Evolutionary conservation across 2,329 filamentous ascomycete species (phyloP).

Genomic region (Dothideomycetes sp.): DNA sequence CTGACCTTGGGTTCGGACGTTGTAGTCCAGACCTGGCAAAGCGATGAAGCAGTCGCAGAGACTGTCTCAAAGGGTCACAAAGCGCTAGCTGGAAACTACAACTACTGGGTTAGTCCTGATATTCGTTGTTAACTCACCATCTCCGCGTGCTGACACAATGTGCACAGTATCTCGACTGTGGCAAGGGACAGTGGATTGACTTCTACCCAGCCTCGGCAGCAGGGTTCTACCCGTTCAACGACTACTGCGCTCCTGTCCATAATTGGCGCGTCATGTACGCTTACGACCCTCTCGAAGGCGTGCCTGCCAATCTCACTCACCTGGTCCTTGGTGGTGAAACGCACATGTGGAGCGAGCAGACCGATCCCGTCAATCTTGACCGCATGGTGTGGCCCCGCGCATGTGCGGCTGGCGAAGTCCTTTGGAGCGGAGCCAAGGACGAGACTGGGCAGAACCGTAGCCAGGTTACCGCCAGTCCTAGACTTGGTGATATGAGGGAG

Average conservation of each 20-base stretch:
- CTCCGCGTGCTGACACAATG: neutral
- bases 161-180: slow-evolving; percentile 67
- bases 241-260: slow-evolving; percentile 74
- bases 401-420: slow-evolving; percentile 62
- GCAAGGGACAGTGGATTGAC: slow-evolving; percentile 68
- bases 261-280: slow-evolving; percentile 74
- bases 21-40: slow-evolving; percentile 70
- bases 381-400: slow-evolving; percentile 67
- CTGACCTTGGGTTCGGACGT: slow-evolving; percentile 59
- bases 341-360: slow-evolving; percentile 70
- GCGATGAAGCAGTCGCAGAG: slow-evolving; percentile 47
- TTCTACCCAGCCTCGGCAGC: slow-evolving; percentile 46
- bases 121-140: neutral
- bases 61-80: slow-evolving; percentile 55
- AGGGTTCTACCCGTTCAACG: slow-evolving; percentile 56
- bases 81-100: slow-evolving; percentile 64
- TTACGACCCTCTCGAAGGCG: slow-evolving; percentile 59
- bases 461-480: slow-evolving; percentile 56
- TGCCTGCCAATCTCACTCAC: slow-evolving; percentile 50
- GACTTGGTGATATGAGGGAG: slow-evolving; percentile 67
- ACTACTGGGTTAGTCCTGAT: slow-evolving; percentile 56
- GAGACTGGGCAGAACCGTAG: slow-evolving; percentile 56
- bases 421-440: slow-evolving; percentile 67
- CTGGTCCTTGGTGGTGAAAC: slow-evolving; percentile 73
- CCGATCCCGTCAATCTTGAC: slow-evolving; percentile 66